Base-by-base conservation (phyloP, 2,329 filamentous ascomycete genomes). In the Niveomyces coronatus region DNA sequence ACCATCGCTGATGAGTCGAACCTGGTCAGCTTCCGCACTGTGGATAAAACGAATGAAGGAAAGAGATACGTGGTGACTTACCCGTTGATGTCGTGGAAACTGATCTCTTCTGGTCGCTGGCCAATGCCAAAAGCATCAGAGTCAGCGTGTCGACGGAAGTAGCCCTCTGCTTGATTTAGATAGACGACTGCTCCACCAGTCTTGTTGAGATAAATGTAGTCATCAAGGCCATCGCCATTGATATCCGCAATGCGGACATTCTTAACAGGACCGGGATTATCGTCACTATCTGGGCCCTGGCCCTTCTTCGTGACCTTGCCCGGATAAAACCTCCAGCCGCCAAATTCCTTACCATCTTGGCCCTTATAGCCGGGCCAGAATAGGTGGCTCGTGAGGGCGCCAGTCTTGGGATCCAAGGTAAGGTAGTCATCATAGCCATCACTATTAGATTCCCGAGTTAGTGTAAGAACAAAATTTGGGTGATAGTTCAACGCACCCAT, bases 211-310 rank as follows among this genome's bases (percentile, higher is more conserved):
- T 36, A 40, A 17, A 49, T 47, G 32, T 48, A 48, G 27, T 48
- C 44, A 35, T 40, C 43, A 15, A 47, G 40, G 3, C 48, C 45
- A n/a, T 51, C 49, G 4, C 49, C 47, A 13, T 50, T 45, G 30
- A 50, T 44, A 28, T 51, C 48, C 4, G 45, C 47, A 27, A 51
- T 40, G 14, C 48, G 26, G 2, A 50, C 45, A 11, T 44, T 42
- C 2, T 32, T 27, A 3, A 44, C 48, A 1, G 43, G 43, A 3
- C 45, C 47, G 1, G 48, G 39, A 0, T 46, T 47, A 15, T 37
- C 35, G 9, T 44, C 44, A 17, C n/a, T n/a, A 47, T 43, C 7
- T 31, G 17, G 9, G 44, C 45, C n/a, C n/a, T n/a, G n/a, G n/a
- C n/a, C n/a, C n/a, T n/a, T n/a, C n/a, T n/a, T n/a, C n/a, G n/a